phyloP scores from a whole-genome alignment of 805 yeast species.

The Saccharomycopsis oosterbeekiorum region DNA sequence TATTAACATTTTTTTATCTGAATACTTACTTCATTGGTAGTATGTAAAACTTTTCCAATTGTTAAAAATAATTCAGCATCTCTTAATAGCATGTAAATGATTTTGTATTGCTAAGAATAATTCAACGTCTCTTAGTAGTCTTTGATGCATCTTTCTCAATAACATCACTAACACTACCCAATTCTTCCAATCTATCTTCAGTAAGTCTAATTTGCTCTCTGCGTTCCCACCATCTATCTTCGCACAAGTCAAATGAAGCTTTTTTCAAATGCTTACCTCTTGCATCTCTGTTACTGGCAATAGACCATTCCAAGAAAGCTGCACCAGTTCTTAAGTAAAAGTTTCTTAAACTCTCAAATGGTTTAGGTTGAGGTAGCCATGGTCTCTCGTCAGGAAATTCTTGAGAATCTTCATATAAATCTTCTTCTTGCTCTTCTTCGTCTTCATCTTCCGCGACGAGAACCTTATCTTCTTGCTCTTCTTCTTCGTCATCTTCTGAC shows the following conservation, averaged over 20 bases:
- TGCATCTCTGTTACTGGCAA: conserved; percentile 72
- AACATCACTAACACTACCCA: conserved; percentile 85
- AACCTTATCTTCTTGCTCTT: conserved; percentile 32
- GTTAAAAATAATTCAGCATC: conserved; percentile 30
- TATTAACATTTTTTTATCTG: neutral
- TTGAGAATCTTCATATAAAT: conserved; percentile 47
- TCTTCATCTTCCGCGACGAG: conserved; percentile 43
- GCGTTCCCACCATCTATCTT: conserved; percentile 98
- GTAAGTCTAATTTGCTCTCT: conserved; percentile 82
- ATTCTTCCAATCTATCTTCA: conserved; percentile 82
- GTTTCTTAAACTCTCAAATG: conserved; percentile 75
- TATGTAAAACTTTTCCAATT: neutral
- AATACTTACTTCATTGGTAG: neutral
- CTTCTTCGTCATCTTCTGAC: conserved; percentile 46
- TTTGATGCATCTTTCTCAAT: conserved; percentile 58
- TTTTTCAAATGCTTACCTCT: conserved; percentile 86
- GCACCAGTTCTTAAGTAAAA: conserved; percentile 85
- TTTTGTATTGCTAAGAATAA: neutral
- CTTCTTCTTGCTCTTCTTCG: conserved; percentile 62
- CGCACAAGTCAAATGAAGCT: conserved; percentile 82
- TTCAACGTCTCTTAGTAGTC: conserved; percentile 40
- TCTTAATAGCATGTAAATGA: conserved; percentile 26
- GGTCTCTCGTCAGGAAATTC: conserved; percentile 88
- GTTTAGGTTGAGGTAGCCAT: conserved; percentile 95
- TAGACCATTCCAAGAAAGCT: conserved; percentile 85